These are phyloP conservation scores for Omphalea diandra DNA, from an alignment of 441 rosid genomes.

Conservation along the genomic window DNA sequence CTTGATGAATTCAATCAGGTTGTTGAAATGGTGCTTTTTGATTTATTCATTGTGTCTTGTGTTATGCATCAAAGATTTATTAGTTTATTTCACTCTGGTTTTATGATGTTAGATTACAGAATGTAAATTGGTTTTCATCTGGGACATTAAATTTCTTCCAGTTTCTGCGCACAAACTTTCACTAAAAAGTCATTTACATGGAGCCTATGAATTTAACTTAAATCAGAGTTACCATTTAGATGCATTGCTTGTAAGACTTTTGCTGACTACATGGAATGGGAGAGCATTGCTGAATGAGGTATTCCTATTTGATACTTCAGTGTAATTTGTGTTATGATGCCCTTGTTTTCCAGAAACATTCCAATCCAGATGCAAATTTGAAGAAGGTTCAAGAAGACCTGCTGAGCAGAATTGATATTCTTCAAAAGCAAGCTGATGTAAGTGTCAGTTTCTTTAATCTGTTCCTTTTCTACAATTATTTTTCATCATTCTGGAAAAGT, in stretches of 20 bases:
- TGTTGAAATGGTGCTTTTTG: constrained; percentile 25
- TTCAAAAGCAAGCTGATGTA: constrained; percentile 82
- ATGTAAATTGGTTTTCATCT: background rate
- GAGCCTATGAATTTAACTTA: constrained; percentile 1
- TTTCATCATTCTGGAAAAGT: constrained; percentile 16
- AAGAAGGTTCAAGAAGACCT: constrained; percentile 82
- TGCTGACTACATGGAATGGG: background rate
- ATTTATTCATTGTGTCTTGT: constrained; percentile 2
- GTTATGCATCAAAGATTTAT: background rate
- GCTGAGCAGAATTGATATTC: constrained; percentile 74
- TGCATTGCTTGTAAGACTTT: background rate
- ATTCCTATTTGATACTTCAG: constrained; percentile 2
- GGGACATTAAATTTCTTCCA: constrained; percentile 6
- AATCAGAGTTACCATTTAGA: constrained; percentile 12
- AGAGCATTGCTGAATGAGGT: constrained; percentile 10
- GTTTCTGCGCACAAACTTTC: background rate
- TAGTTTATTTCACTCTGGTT: background rate
- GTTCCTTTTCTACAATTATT: constrained; percentile 13
- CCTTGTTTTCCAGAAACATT: constrained; percentile 58
- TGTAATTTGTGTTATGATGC: constrained; percentile 24
- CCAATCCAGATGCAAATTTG: constrained; percentile 56
- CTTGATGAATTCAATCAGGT: constrained; percentile 90
- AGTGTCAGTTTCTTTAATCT: constrained; percentile 33
- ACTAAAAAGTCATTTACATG: background rate
- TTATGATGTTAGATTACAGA: constrained; percentile 12